Conservation (phyloP, 257 asterid species). For the Capsicum chinense region DNA sequence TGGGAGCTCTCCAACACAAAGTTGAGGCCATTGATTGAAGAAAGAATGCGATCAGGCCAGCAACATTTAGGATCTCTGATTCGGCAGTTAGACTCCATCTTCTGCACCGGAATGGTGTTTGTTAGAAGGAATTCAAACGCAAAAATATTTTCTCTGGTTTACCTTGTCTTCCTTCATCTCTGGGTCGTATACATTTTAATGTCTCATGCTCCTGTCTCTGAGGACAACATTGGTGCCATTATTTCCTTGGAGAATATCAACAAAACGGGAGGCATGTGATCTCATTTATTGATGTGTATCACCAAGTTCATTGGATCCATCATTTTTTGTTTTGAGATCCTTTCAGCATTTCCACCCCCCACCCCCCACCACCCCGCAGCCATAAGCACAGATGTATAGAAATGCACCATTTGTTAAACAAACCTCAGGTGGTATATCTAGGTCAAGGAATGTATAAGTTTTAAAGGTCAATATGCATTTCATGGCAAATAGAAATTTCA, state of each 20-base stretch:
- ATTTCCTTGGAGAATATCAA: constrained; percentile 85
- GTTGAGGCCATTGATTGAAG: constrained; percentile 57
- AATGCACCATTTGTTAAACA: constrained; percentile 19
- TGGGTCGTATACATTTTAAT: constrained; percentile 81
- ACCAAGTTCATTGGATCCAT: constrained; percentile 13
- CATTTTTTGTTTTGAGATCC: constrained; percentile 22
- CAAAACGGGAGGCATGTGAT: constrained; percentile 67
- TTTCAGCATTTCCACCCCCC: not conserved
- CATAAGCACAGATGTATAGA: constrained; percentile 29
- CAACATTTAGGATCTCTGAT: constrained; percentile 77
- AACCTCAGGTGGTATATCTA: constrained; percentile 4
- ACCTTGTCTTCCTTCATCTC: constrained; percentile 78
- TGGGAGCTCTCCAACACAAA: constrained; percentile 57
- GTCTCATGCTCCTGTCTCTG: constrained; percentile 66
- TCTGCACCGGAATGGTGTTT: constrained; percentile 68
- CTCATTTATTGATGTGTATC: not conserved
- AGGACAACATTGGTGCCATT: constrained; percentile 57
- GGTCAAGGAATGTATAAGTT: not conserved
- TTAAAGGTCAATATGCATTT: constrained; percentile 4
- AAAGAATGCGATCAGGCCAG: constrained; percentile 71
- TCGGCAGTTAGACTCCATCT: constrained; percentile 79
- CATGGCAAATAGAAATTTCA: not conserved
- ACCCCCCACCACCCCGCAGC: not conserved
- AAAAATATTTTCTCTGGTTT: constrained; percentile 68
- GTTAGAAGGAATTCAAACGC: constrained; percentile 75